Base-by-base conservation (phyloP, 2,329 filamentous ascomycete genomes). In the Kalaharituber pfeilii region DNA sequence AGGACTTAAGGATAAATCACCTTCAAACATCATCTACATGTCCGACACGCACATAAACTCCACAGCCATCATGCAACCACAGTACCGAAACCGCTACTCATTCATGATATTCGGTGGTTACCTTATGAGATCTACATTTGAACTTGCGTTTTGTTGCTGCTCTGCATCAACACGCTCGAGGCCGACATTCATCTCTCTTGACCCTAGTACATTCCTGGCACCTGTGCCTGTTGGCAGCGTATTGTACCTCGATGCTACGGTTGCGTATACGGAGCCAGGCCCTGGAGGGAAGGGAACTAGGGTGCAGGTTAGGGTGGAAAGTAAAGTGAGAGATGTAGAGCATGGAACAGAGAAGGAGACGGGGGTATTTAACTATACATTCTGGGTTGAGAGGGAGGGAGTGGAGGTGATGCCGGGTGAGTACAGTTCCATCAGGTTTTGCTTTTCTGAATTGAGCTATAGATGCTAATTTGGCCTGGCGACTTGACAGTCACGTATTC, bases 61-160 rank as follows among this genome's bases (percentile, higher is more conserved):
- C 1, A 80, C 82, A 9, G 76, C 75, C 61, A 84, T 86, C 60
- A 86, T 86, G 82, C 81, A 85, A 65, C 82, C 82, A 0, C 80
- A 63, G 52, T 62, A 63, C 53, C 58, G 61, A 2, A 63, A 64
- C 33, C 60, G 59, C 1, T 81, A 85, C 66, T 79, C 82, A 62
- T 83, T 82, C 66, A 84, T 85, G 81, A 84, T 86, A 53, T 86
- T 86, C 62, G 82, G 82, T 51, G 82, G 82, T 13, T 85, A 81
- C 65, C 74, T 86, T 9, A 71, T 86, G 9, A 83, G 84, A 64
- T 79, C 83, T 63, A 82, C 81, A 0, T 86, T 85, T 62, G 82
- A 86, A 67, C 73, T 86, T 5, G 82, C 82, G 1, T 86, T 86
- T 68, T 84, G 81, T 66, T 83, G 80, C 63, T 81, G 80, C 0